These are phyloP conservation scores for Dimargaris cristalligena DNA, from an alignment of 192 early-diverging fungal genomes.

Conservation along the genomic window DNA sequence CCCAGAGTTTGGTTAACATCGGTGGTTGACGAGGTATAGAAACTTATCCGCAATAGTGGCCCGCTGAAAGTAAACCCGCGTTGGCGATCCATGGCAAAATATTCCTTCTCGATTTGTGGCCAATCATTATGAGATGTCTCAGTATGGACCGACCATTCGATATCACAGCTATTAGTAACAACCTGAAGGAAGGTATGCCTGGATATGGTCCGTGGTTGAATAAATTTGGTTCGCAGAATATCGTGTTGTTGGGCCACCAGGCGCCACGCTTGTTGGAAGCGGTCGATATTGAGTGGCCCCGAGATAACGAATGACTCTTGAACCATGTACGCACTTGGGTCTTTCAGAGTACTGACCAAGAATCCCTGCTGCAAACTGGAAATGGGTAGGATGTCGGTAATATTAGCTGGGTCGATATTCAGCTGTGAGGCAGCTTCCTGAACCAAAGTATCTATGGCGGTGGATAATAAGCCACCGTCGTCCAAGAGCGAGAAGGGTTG, in stretches of 20 bases:
- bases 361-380: neutral
- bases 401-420: no score
- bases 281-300: neutral
- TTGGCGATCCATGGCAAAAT: neutral
- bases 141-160: neutral
- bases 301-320: neutral
- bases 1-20: no score
- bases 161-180: neutral
- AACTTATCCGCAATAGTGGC: neutral
- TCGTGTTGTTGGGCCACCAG: neutral
- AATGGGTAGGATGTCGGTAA: neutral
- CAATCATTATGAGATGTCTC: neutral
- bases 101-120: neutral
- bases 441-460: no score
- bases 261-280: neutral
- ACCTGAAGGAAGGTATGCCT: neutral
- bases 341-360: neutral
- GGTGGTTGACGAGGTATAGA: no score
- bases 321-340: slow-evolving; percentile 6
- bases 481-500: no score
- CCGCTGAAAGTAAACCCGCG: neutral
- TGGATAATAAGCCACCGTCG: no score
- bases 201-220: neutral
- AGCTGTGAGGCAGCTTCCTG: no score
- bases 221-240: neutral